phyloP scores from a whole-genome alignment of 2,329 filamentous ascomycete genomes.

The Apiospora kogelbergensis region DNA sequence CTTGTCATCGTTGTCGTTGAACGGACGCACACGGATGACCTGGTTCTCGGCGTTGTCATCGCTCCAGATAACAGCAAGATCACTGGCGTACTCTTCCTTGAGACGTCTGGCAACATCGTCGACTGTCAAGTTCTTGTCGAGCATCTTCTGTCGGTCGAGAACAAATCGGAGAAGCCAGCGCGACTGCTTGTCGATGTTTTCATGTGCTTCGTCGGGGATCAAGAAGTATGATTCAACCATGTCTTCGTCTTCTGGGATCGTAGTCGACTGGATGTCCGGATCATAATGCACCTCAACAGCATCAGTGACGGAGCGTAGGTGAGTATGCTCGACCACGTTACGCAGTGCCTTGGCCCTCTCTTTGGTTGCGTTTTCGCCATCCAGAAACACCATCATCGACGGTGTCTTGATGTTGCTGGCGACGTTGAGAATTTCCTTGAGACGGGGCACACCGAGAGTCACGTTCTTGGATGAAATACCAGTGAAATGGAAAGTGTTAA shows the following conservation, averaged over 20 bases:
- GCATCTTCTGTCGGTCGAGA: slow-evolving; percentile 87
- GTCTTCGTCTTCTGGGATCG: slow-evolving; percentile 83
- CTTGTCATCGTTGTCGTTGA: slow-evolving; percentile 67
- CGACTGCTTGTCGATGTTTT: slow-evolving; percentile 71
- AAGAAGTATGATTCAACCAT: slow-evolving; percentile 98
- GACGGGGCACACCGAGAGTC: slow-evolving; percentile 95
- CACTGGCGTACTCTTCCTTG: slow-evolving; percentile 81
- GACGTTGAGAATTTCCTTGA: slow-evolving; percentile 99
- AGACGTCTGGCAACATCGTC: slow-evolving; percentile 88
- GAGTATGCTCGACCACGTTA: slow-evolving; percentile 91
- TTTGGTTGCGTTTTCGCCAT: slow-evolving; percentile 64
- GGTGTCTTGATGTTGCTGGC: slow-evolving; percentile 98
- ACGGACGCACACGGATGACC: slow-evolving; percentile 85
- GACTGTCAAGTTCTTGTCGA: slow-evolving; percentile 90
- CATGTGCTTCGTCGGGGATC: slow-evolving; percentile 74
- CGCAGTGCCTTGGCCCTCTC: slow-evolving; percentile 83
- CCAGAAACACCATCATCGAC: slow-evolving; percentile 89
- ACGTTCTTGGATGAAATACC: slow-evolving; percentile 99
- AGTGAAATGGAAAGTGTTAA: slow-evolving; percentile 99
- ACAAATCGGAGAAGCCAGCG: slow-evolving; percentile 94
- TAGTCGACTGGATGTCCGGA: slow-evolving; percentile 81
- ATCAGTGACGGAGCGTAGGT: slow-evolving; percentile 84
- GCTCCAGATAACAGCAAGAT: slow-evolving; percentile 92
- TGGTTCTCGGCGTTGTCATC: slow-evolving; percentile 97
- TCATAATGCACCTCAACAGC: slow-evolving; percentile 98